A percentile compares a stretch with the other conserved stretches of the same genome.
These are phyloP conservation scores for Babesia gibsoni DNA, from an alignment of 169 alveolate species.

Conservation along the genomic window DNA sequence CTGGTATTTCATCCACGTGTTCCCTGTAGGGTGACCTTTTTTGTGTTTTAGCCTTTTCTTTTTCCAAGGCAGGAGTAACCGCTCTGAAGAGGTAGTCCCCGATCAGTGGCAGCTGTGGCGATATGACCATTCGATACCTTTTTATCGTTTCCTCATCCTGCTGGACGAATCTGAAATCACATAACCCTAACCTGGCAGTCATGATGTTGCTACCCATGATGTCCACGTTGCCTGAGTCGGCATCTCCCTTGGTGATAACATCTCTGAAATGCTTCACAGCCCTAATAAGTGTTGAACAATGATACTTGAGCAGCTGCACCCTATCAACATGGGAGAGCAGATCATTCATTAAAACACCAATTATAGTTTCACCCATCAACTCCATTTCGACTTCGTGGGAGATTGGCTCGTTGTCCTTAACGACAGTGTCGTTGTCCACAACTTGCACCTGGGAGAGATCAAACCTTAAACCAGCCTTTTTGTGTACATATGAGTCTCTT, in stretches of 20 bases:
- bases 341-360: conserved; percentile 17
- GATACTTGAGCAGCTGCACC: conserved; percentile 34
- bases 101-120: conserved; percentile 63
- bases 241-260: conserved; percentile 6
- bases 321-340: neutral
- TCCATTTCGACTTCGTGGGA: conserved; percentile 56
- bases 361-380: conserved; percentile 23
- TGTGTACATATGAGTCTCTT: conserved; percentile 36
- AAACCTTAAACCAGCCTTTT: conserved; percentile 22
- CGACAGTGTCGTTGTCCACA: conserved; percentile 7
- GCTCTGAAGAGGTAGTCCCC: conserved; percentile 65
- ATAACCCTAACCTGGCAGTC: conserved; percentile 40
- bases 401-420: neutral
- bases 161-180: conserved; percentile 54
- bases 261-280: conserved; percentile 33
- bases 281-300: conserved; percentile 52
- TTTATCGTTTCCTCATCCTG: conserved; percentile 24
- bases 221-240: neutral
- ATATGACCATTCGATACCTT: conserved; percentile 40
- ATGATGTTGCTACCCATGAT: neutral
- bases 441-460: conserved; percentile 52
- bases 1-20: conserved; percentile 30
- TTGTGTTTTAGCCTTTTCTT: neutral
- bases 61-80: conserved; percentile 42
- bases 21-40: conserved; percentile 33